Conservation (phyloP, 1,139 yeast species). For the Debaryomyces subglobosus region DNA sequence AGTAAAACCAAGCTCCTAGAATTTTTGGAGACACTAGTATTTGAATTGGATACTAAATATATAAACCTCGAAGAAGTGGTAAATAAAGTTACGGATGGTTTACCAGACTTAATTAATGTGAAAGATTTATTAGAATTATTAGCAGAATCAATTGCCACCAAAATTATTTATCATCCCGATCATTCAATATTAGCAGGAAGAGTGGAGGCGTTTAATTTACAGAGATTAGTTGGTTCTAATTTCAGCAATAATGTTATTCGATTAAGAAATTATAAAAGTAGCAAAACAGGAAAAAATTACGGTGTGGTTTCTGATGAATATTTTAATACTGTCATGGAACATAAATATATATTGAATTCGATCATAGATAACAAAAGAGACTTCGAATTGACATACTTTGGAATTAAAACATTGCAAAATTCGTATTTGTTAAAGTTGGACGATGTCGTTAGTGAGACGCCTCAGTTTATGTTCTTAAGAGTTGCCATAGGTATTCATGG, state of each 20-base stretch:
- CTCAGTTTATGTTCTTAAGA: conserved; percentile 87
- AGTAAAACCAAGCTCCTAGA: conserved; percentile 16
- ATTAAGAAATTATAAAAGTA: conserved; percentile 21
- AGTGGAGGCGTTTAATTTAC: conserved; percentile 39
- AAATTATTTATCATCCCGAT: conserved; percentile 50
- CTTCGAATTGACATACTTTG: conserved; percentile 50
- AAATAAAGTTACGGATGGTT: conserved; percentile 24
- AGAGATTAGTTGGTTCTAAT: conserved; percentile 23
- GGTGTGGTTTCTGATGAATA: conserved; percentile 30
- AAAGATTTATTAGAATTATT: conserved; percentile 40
- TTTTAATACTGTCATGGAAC: conserved; percentile 31
- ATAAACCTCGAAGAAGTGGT: conserved; percentile 27
- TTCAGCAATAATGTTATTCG: conserved; percentile 40
- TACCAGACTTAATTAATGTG: conserved; percentile 37
- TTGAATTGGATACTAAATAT: conserved; percentile 23
- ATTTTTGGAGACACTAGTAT: conserved; percentile 20
- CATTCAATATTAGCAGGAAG: conserved; percentile 52
- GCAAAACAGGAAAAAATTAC: conserved; percentile 17
- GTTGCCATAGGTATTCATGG: conserved; percentile 90
- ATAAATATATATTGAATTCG: conserved; percentile 37
- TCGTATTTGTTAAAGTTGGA: conserved; percentile 71
- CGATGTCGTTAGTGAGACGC: conserved; percentile 82
- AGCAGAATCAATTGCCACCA: conserved; percentile 50
- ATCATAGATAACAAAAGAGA: conserved; percentile 44
- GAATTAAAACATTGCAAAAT: conserved; percentile 68